phyloP scores from a whole-genome alignment of 257 asterid genomes.

The Solanum sejunctum region DNA sequence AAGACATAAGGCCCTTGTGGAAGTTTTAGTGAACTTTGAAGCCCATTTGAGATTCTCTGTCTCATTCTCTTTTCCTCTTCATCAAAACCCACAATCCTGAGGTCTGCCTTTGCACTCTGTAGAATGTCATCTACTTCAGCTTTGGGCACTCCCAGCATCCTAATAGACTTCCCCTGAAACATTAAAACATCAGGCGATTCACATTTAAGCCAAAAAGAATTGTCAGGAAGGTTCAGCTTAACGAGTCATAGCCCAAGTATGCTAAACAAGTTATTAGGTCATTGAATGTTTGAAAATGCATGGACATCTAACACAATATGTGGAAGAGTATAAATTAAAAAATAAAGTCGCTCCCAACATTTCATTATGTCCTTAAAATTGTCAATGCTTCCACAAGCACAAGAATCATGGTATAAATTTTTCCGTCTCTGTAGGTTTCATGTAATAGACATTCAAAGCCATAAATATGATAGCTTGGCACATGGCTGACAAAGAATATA shows the following conservation, averaged over 20 bases:
- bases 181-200: neutral
- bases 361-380: neutral
- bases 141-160: slow-evolving; percentile 86
- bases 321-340: neutral
- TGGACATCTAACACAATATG: neutral
- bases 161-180: slow-evolving; percentile 58
- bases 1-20: slow-evolving; percentile 75
- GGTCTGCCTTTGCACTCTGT: slow-evolving; percentile 44
- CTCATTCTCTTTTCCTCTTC: slow-evolving; percentile 74
- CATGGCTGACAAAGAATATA: neutral
- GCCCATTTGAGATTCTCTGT: slow-evolving; percentile 31
- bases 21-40: slow-evolving; percentile 29
- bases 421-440: neutral
- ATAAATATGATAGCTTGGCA: neutral
- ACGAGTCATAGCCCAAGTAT: neutral
- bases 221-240: neutral
- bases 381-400: neutral
- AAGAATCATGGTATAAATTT: neutral
- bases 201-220: neutral
- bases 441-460: neutral
- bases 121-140: slow-evolving; percentile 71
- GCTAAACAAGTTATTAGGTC: neutral
- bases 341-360: neutral
- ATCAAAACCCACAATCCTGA: slow-evolving; percentile 82
- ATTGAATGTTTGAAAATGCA: neutral